Percentiles rank a stretch among this genome's conserved stretches.
Evolutionary conservation across 352 stramenopile genomes (phyloP).

Genomic region (Globisporangium rhizosaccharum): DNA sequence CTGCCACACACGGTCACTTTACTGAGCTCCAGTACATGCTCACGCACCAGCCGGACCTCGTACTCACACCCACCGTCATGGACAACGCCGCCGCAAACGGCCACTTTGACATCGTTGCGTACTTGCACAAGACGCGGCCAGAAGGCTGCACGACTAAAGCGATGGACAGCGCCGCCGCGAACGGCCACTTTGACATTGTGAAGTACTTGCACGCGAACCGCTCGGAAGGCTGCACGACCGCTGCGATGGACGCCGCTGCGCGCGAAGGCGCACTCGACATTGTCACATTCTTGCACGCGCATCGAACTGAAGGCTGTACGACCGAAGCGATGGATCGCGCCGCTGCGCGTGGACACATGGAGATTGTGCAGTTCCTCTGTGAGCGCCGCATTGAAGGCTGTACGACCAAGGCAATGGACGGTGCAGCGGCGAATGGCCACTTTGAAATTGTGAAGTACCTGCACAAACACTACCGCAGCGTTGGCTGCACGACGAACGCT

Average conservation of each 20-base stretch:
- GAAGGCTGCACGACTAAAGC: not conserved
- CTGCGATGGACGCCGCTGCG: conserved; percentile 2
- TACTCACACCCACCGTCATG: not conserved
- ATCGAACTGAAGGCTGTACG: not conserved
- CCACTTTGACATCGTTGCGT: not conserved
- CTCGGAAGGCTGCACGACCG: not conserved
- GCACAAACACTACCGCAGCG: too few relatives aligned
- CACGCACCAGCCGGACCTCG: not conserved
- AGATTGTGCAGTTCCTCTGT: not conserved
- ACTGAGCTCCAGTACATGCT: not conserved
- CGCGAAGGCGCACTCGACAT: not conserved
- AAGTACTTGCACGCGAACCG: conserved; percentile 2
- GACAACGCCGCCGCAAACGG: conserved; percentile 1
- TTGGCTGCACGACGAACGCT: too few relatives aligned
- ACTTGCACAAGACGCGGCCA: not conserved
- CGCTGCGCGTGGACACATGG: not conserved
- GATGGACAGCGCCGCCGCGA: conserved; percentile 3
- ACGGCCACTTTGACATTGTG: not conserved
- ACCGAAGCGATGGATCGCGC: not conserved
- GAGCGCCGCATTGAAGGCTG: not conserved
- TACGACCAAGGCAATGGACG: too few relatives aligned
- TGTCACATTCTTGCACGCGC: not conserved
- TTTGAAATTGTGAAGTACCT: too few relatives aligned
- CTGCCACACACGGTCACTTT: not conserved
- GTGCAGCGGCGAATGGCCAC: too few relatives aligned